Base-by-base conservation (phyloP, 2,329 filamentous ascomycete species). In the Tolypocladium amazonense region DNA sequence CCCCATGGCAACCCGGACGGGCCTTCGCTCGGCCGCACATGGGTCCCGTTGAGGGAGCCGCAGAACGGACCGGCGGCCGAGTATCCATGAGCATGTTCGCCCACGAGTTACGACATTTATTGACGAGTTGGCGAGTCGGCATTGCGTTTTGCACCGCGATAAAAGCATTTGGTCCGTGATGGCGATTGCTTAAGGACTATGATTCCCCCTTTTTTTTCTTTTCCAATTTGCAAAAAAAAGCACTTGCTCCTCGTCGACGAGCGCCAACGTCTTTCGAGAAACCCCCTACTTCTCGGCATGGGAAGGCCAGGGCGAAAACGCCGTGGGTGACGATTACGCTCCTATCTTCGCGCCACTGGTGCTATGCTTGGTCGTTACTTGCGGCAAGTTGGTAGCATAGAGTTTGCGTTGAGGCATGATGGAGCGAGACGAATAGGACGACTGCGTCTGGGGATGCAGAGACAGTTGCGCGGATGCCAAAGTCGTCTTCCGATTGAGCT, bases 21-120 rank as follows among this genome's bases (percentile, higher is more conserved):
- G n/a, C 75, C 76, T 30, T 67, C 70, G 54, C 71, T 81, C 35
- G 69, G 73, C 38, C 77, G 79, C 53, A 75, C 70, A 59, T 81
- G 79, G 79, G 66, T 73, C 52, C 77, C 78, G 3, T 66, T 76
- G 38, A 61, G 65, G 57, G 65, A 67, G 6, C 56, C 59, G 20
- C 67, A 66, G 56, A 65, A 62, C 45, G 63, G 58, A 11, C n/a
- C 60, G 4, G 61, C 66, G 58, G 62, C 69, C 37, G 71, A 66
- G 45, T 74, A 74, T 60, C 72, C 72, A 59, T 74, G 69, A 68
- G 41, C 43, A 30, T 12, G 39, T 6, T 30, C 50, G 33, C 41
- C 20, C 6, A 69, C 59, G 63, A 64, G 41, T 62, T 14, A 65
- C 59, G 63, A 64, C 39, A 15, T 52, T 53, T 61, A 50, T 60